Evolutionary conservation across 257 asterid genomes (phyloP).

Genomic region (Marsdenia floribunda): DNA sequence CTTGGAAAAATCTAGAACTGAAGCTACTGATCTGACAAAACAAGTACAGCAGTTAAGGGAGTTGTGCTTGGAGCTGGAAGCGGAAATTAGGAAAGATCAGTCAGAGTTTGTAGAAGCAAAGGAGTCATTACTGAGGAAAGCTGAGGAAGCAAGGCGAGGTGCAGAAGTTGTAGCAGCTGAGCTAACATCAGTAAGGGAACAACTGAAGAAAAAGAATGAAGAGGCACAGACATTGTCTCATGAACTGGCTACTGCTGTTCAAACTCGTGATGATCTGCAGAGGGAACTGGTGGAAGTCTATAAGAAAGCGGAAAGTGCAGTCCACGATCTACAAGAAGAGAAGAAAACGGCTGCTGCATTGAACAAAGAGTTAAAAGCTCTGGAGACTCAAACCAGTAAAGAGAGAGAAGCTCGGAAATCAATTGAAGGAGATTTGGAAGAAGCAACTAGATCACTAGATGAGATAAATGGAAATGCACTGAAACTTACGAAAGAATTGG

Average conservation of each 20-base stretch:
- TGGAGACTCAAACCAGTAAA: conserved; percentile 36
- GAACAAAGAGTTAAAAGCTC: conserved; percentile 39
- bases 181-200: conserved; percentile 37
- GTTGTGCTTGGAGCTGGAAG: conserved; percentile 51
- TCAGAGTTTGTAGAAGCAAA: conserved; percentile 45
- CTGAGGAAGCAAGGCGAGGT: conserved; percentile 38
- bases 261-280: conserved; percentile 39
- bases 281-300: conserved; percentile 45
- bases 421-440: conserved; percentile 52
- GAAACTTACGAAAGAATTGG: conserved; percentile 44
- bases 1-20: conserved; percentile 47
- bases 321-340: conserved; percentile 45
- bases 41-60: conserved; percentile 47
- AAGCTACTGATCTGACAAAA: conserved; percentile 43
- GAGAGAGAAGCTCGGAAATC: conserved; percentile 43
- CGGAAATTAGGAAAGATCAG: conserved; percentile 35
- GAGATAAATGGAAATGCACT: conserved; percentile 45
- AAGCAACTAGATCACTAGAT: conserved; percentile 51
- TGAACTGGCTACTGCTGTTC: conserved; percentile 41
- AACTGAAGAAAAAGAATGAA: conserved; percentile 41
- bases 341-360: conserved; percentile 32
- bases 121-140: conserved; percentile 36
- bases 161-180: conserved; percentile 38
- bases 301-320: conserved; percentile 40
- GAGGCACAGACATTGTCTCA: conserved; percentile 35